A percentile compares a stretch with the other conserved stretches of the same genome.
Evolutionary conservation across 2,329 filamentous ascomycete genomes (phyloP).

Genomic region (Diaporthe caulivora): DNA sequence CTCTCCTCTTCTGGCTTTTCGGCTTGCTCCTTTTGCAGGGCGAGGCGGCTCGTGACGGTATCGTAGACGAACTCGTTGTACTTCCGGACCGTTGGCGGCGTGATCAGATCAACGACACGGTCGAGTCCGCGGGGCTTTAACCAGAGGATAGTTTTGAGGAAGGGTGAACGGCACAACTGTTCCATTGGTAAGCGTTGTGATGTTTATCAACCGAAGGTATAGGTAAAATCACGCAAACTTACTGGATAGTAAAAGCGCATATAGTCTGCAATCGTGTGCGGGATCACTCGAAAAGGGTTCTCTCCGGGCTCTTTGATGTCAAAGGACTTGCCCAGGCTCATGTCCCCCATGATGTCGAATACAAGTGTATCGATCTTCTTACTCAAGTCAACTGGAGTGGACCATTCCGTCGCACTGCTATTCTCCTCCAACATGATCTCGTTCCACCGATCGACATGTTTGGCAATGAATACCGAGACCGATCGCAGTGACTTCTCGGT

Average conservation of each 20-base stretch:
- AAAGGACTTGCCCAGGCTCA: not conserved
- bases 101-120: not conserved
- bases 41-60: not conserved
- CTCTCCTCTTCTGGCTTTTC: not conserved
- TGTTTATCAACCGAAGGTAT: not conserved
- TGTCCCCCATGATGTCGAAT: slow-evolving; percentile 19
- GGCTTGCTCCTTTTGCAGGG: not conserved
- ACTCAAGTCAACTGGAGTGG: not conserved
- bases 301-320: not conserved
- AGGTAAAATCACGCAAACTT: not conserved
- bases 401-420: not conserved
- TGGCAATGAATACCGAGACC: not conserved
- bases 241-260: not conserved
- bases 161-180: not conserved
- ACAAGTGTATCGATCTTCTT: not conserved
- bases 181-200: not conserved
- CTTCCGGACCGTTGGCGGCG: not conserved
- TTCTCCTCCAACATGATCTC: not conserved
- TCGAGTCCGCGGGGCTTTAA: not conserved
- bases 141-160: not conserved
- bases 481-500: not conserved
- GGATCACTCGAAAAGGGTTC: not conserved
- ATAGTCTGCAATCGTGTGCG: not conserved
- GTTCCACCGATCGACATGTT: not conserved
- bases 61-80: not conserved